Evolutionary conservation across 2,329 filamentous ascomycete genomes (phyloP), one percentile per base, ranked within the genome.

Genomic region (Ciborinia camelliae): DNA sequence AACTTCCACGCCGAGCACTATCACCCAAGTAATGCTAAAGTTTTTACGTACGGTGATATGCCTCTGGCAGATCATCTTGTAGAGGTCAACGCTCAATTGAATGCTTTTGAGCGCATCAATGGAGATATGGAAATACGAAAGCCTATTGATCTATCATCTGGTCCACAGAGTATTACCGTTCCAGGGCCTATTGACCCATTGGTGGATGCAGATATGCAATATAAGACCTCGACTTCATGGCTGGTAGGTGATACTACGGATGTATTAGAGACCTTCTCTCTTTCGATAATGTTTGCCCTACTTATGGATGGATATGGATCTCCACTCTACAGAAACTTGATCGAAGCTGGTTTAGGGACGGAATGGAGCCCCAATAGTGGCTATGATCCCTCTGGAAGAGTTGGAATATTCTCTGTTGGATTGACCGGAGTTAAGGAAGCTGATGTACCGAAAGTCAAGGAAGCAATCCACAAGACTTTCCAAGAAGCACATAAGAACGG

Each of bases 291-390:
- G 41, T 91, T 91, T 4, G 92, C 90, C 2, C 79, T 99, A 20
- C 79, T 99, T 12, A 89, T 96, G 79, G 93, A 97, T 75, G 95
- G 95, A 6, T 99, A 98, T 75, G 94, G 95, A 18, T 97, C 95
- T 7, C 95, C 95, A 0, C 79, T 99, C 64, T 98, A 98, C 76
- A 88, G 88, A 67, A 91, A 90, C 1, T 81, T 99, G 65, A 90
- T 99, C 62, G 94, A 98, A 76, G 87, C 90, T 54, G 93, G 92
- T 0, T 84, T 99, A 47, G 95, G 95, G 28, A 91, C 92, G 0
- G 94, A 97, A 72, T 99, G 92, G 80, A 96, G 92, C 61, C 92
- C 95, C 3, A 99, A 99, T 74, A 91, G 92, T 2, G 95, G 95
- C 15, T 96, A 95, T 71, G 94, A 97, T 74, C 85, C 85, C 62